phyloP scores from a whole-genome alignment of 352 stramenopile genomes.

The Globisporangium emineosum region DNA sequence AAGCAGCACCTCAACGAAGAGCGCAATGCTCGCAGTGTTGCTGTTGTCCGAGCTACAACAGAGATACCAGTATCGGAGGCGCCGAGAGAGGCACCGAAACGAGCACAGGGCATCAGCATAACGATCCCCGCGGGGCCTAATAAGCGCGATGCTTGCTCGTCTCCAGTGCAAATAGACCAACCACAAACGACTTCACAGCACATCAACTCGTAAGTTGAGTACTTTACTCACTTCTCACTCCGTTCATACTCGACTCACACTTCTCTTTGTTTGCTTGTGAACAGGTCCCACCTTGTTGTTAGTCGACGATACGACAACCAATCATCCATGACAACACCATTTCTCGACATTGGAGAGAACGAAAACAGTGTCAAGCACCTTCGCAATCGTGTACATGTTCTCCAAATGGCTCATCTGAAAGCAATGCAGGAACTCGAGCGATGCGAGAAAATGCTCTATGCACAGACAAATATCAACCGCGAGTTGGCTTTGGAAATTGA shows the following conservation, averaged over 20 bases:
- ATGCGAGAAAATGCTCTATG: slow-evolving; percentile 93
- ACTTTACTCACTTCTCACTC: not conserved
- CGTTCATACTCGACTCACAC: slow-evolving; percentile 7
- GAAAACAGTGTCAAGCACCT: slow-evolving; percentile 54
- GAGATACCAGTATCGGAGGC: slow-evolving; percentile 9
- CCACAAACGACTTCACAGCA: not conserved
- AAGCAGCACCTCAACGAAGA: slow-evolving; percentile 72
- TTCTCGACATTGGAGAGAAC: slow-evolving; percentile 14
- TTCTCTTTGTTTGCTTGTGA: slow-evolving; percentile 3
- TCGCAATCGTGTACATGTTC: slow-evolving; percentile 77
- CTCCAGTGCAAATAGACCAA: slow-evolving; percentile 39
- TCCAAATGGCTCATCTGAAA: slow-evolving; percentile 89
- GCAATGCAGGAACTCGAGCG: slow-evolving; percentile 90
- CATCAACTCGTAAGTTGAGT: not conserved
- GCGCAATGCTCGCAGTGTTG: slow-evolving; percentile 36
- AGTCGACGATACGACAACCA: slow-evolving; percentile 32
- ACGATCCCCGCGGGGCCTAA: slow-evolving; percentile 26
- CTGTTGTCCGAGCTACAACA: slow-evolving; percentile 25
- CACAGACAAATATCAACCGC: slow-evolving; percentile 93
- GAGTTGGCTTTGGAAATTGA: slow-evolving; percentile 91
- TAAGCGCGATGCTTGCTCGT: slow-evolving; percentile 61
- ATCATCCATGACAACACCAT: slow-evolving; percentile 2
- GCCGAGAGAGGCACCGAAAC: slow-evolving; percentile 17
- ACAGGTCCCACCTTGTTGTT: slow-evolving; percentile 29
- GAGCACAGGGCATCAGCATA: not conserved